phyloP scores from a whole-genome alignment of 2,329 filamentous ascomycete genomes.

The Nothophoma quercina region DNA sequence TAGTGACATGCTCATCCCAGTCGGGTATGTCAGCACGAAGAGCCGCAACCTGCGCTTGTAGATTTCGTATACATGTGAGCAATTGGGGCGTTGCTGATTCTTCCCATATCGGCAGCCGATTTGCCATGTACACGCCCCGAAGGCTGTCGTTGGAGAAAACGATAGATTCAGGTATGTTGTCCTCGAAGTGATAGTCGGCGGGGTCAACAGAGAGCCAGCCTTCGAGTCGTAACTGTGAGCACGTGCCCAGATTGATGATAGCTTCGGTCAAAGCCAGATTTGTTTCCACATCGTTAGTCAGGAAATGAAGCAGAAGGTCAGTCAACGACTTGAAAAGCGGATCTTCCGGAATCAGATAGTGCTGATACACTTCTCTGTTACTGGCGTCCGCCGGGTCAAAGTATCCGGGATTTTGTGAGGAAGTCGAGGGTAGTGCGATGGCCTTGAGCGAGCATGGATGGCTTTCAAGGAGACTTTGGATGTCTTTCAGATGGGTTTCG shows the following conservation, averaged over 20 bases:
- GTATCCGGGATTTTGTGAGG: conserved; percentile 60
- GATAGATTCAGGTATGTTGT: conserved; percentile 30
- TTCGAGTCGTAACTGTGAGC: conserved; percentile 83
- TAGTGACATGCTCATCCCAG: conserved; percentile 57
- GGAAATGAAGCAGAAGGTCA: conserved; percentile 77
- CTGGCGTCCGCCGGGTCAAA: conserved; percentile 56
- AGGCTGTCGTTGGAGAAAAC: conserved; percentile 40
- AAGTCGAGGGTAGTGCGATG: conserved; percentile 69
- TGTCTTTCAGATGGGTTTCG: conserved; percentile 74
- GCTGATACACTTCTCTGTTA: conserved; percentile 69
- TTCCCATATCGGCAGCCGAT: conserved; percentile 48
- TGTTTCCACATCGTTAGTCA: conserved; percentile 88
- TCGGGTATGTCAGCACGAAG: conserved; percentile 56
- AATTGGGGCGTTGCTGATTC: conserved; percentile 50
- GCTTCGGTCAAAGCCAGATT: conserved; percentile 88
- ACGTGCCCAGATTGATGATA: conserved; percentile 81
- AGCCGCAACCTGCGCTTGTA: conserved; percentile 52
- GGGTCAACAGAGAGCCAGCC: conserved; percentile 87
- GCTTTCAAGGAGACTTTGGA: conserved; percentile 71
- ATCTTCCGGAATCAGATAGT: conserved; percentile 68
- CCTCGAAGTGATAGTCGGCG: conserved; percentile 50
- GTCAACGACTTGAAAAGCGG: conserved; percentile 61
- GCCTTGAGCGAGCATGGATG: conserved; percentile 76
- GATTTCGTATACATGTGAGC: conserved; percentile 51
- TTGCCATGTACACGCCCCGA: conserved; percentile 46